Evolutionary conservation across 2,329 filamentous ascomycete genomes (phyloP), one percentile per base, ranked within the genome.

Genomic region (Trichoderma lentiforme): DNA sequence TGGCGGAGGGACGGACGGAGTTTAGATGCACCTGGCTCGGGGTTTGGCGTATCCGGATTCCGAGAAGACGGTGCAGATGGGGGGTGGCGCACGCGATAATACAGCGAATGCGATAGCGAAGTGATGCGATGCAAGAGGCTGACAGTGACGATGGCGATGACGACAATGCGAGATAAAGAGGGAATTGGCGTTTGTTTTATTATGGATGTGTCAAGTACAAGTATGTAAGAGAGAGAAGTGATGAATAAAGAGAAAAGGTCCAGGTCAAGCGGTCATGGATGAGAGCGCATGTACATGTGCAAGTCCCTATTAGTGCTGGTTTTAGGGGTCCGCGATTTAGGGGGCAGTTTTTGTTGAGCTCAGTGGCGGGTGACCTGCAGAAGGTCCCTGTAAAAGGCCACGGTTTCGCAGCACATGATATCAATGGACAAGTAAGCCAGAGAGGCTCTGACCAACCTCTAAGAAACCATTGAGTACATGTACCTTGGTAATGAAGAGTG

Each of bases 1-100:
- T 58, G 51, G 70, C 56, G 68, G 68, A 64, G 51, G 63, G 53
- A 39, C 66, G 60, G 68, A 47, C 68, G 68, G 68, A 71, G 53
- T 71, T 71, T 56, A 64, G 68, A 26, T 15, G 11, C 0, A 28
- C 47, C 12, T 70, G 36, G 39, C 30, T 71, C 68, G 68, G 68
- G 61, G 61, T 71, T 71, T 70, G 60, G 47, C 14, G 26, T 24
- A 62, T 39, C 67, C 67, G 67, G 66, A 70, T 70, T 21, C 67
- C 67, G 67, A 70, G 67, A 36, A 12, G 28, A 57, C 21, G 21
- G 34, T 47, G 56, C 51, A 39, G 21, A 9, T 8, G n/a, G 30
- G 51, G 47, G 51, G 64, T 34, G 57, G 57, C 57, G 67, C 43
- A 39, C 64, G 30, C 63, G 30, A 56, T 66, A 15, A 3, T 34